Percentiles rank a stretch among this genome's conserved stretches.
Evolutionary conservation across 2,329 filamentous ascomycete genomes (phyloP).

Genomic region (Colletotrichum sp.): DNA sequence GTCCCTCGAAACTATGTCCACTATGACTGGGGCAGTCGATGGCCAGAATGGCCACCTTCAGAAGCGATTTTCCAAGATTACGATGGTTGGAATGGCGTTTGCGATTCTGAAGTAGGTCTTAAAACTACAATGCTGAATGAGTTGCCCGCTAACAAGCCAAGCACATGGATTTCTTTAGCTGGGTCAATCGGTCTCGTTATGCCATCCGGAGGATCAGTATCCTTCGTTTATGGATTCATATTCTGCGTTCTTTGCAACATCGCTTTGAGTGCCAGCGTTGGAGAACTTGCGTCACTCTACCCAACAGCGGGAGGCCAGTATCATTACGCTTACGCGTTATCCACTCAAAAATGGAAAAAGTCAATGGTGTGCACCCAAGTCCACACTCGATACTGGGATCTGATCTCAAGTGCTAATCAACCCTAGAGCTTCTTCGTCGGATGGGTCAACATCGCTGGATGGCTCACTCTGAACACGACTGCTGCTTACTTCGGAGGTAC

Average conservation of each 20-base stretch:
- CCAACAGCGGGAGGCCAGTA: constrained; percentile 53
- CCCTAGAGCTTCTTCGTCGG: constrained; percentile 47
- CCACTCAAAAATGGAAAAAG: constrained; percentile 41
- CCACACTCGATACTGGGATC: fast-evolving
- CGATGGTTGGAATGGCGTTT: constrained; percentile 48
- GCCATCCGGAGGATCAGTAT: constrained; percentile 45
- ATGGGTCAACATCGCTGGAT: constrained; percentile 51
- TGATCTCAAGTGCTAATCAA: background rate
- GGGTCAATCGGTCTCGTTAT: constrained; percentile 46
- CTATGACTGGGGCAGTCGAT: background rate
- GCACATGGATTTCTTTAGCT: constrained; percentile 44
- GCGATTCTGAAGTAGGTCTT: constrained; percentile 44
- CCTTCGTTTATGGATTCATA: constrained; percentile 49
- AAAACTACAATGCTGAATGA: too few species aligned
- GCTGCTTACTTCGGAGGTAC: constrained; percentile 47
- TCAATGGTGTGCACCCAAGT: constrained; percentile 31
- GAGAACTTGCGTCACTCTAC: constrained; percentile 48
- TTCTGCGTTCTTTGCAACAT: constrained; percentile 51
- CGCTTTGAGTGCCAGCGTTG: constrained; percentile 44
- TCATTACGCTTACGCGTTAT: constrained; percentile 47
- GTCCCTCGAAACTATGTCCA: background rate
- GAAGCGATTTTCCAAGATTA: constrained; percentile 42
- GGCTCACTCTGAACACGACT: constrained; percentile 48
- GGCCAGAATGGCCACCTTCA: constrained; percentile 33
- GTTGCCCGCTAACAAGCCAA: constrained; percentile 6